Evolutionary conservation across 148 eudicot species (phyloP).

Genomic region (Tetragonia tetragonoides): DNA sequence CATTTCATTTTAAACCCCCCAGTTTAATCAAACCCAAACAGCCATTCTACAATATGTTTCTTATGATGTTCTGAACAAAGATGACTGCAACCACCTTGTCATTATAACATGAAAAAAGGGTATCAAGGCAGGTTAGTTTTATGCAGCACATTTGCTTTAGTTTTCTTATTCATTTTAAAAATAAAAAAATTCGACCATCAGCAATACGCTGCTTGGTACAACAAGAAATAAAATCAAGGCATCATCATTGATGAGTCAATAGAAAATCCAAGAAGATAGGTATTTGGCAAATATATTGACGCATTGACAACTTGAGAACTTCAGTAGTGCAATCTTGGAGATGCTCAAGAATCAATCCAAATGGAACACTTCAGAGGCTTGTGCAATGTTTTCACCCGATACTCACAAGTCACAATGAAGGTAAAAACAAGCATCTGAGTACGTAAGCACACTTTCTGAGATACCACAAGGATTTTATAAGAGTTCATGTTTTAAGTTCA

Average conservation of each 20-base stretch:
- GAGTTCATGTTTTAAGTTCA: neutral
- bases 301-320: neutral
- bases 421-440: neutral
- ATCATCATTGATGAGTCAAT: neutral
- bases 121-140: neutral
- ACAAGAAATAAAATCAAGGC: neutral
- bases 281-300: neutral
- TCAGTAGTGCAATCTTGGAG: constrained; percentile 6
- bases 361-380: neutral
- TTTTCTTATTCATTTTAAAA: neutral
- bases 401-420: neutral
- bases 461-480: neutral
- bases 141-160: neutral
- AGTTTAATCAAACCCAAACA: neutral
- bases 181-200: neutral
- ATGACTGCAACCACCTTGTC: neutral
- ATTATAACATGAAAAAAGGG: neutral
- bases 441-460: neutral
- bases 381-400: neutral
- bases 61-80: neutral
- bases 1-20: neutral
- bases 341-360: neutral
- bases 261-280: neutral
- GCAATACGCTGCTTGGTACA: neutral
- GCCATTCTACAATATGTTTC: neutral